Base-by-base conservation (phyloP, 73 alveolate genomes). In the Paramecium sexaurelia region DNA sequence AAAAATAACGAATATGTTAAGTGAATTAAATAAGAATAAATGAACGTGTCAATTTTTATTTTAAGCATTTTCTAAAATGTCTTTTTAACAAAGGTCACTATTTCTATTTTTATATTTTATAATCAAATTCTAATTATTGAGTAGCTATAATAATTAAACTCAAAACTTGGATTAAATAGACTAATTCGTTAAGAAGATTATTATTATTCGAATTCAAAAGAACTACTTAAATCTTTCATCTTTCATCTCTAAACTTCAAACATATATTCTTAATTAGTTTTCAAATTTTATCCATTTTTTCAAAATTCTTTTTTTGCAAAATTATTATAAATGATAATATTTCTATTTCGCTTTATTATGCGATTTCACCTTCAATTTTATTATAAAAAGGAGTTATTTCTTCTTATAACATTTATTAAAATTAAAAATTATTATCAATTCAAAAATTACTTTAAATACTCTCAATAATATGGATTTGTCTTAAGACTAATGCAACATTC, bases 361-460 rank as follows among this genome's bases (percentile, higher is more conserved):
- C n/a, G n/a, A n/a, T n/a, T n/a, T n/a, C n/a, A n/a, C n/a, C n/a
- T n/a, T n/a, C n/a, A n/a, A n/a, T n/a, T n/a, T n/a, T n/a, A n/a
- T n/a, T n/a, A n/a, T n/a, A n/a, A 35, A 2, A 47, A 47, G 66
- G 66, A 40, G 40, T 39, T 20, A 45, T 75, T n/a, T 41, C 40
- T 20, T 39, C 71, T 6, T n/a, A 6, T 6, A 9, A 2, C 68
- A 41, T 78, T 78, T 17, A n/a, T n/a, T n/a, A n/a, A n/a, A 78
- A 24, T 24, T 29, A 78, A 24, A 20, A 20, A 78, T 15, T 15
- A 78, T 78, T 41, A 78, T 78, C 43, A 39, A 73, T 36, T 36
- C 90, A 78, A 78, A 78, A 40, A 41, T 41, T 78, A 40, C 68
- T 78, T 61, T 78, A 33, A 22, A 78, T 43, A 78, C 90, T 78